Conservation (phyloP, 257 asterid genomes). For the Eustoma russellianum region DNA sequence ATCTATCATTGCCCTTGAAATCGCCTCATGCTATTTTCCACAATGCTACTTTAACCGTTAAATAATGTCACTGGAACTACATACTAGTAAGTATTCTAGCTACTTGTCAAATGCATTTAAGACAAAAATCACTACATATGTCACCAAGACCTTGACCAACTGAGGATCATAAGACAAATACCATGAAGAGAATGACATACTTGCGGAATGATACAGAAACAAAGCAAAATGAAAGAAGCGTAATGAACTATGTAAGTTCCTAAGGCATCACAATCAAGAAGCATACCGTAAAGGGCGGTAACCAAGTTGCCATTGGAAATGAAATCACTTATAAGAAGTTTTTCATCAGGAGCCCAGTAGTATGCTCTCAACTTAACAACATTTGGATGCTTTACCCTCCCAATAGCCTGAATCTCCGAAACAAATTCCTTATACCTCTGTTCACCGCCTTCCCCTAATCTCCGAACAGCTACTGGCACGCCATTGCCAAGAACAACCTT, state of each 20-base stretch:
- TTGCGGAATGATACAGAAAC: background rate
- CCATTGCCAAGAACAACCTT: conserved; percentile 97
- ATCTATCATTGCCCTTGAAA: too few relatives aligned
- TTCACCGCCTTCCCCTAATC: conserved; percentile 94
- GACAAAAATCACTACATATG: background rate
- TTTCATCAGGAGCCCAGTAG: conserved; percentile 93
- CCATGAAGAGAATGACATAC: too few relatives aligned
- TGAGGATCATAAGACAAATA: too few relatives aligned
- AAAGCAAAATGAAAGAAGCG: background rate
- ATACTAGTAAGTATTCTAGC: background rate
- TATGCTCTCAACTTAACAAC: conserved; percentile 83
- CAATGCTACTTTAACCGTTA: too few relatives aligned
- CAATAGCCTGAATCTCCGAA: conserved; percentile 82
- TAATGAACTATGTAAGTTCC: background rate
- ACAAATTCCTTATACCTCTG: conserved; percentile 88
- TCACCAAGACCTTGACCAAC: background rate
- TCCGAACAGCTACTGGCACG: conserved; percentile 82
- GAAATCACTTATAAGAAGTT: conserved; percentile 94
- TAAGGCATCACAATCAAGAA: background rate
- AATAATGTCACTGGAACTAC: too few relatives aligned
- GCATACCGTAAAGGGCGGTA: conserved; percentile 72
- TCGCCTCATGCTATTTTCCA: too few relatives aligned
- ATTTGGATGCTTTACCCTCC: conserved; percentile 84
- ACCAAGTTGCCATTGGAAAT: conserved; percentile 84
- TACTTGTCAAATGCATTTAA: conserved; percentile 1